Base-by-base conservation (phyloP, 192 early-diverging fungal species). In the Linnemannia exigua region DNA sequence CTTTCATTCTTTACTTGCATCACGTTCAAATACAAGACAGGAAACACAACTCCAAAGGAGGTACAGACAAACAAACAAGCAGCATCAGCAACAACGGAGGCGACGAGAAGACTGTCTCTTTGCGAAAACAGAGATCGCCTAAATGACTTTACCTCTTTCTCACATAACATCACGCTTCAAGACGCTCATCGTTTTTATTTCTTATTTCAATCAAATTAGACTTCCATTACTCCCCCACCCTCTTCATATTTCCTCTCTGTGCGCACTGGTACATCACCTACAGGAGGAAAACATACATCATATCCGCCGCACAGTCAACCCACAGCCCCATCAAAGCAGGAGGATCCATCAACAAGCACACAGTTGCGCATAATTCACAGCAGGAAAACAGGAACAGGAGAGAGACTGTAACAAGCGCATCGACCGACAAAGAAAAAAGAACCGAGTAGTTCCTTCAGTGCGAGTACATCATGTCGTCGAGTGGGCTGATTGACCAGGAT, bases 401-500 rank as follows among this genome's bases (percentile, higher is more conserved):
- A 54, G 12, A 9, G 3, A 31, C 0, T 2, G 31, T 12, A 63
- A 63, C 1, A 63, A 63, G 31, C n/a, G 2, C 28, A 31, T 31
- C 14, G 58, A 33, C 58, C 58, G 28, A 25, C 58, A 12, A 11
- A 31, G 22, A 20, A 31, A 31, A 9, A 63, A 31, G 20, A 52
- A 20, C 20, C 41, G 41, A 31, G 25, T 25, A 63, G 58, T 63
- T 63, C 28, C 28, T 3, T 63, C 58, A 63, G 58, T 63, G 58
- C 58, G 58, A 63, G 28, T 28, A 63, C 58, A 63, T 63, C 58
- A 63, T 63, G 58, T 63, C 58, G 25, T 20, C 76, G 16, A 25
- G 58, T 36, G 51, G 54, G 58, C 71, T 19, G 38, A 82, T 85
- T 35, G 83, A 86, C 70, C 84, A 80, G 70, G 78, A 86, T 36